Percentiles rank a stretch among this genome's conserved stretches.
phyloP scores from a whole-genome alignment of 2,329 filamentous ascomycete species.

The Colletotrichum nymphaeae region DNA sequence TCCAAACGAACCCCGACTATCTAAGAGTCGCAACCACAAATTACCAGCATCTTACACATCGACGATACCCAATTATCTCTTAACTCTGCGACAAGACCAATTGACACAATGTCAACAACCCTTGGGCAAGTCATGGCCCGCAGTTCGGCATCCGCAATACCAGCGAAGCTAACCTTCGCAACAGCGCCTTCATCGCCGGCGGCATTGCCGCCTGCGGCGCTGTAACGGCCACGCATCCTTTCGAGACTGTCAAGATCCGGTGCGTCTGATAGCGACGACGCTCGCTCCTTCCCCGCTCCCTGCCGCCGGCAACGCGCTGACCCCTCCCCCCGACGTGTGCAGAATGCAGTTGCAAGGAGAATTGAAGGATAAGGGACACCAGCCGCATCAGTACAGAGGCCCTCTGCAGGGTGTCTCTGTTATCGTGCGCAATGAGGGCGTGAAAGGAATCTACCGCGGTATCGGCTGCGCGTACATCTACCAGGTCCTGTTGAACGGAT shows the following conservation, averaged over 20 bases:
- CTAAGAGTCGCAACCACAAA: not conserved
- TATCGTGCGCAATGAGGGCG: slow-evolving; percentile 90
- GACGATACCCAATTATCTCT: not conserved
- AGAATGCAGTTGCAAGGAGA: slow-evolving; percentile 97
- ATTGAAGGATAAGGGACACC: slow-evolving; percentile 85
- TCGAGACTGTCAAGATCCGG: slow-evolving; percentile 99
- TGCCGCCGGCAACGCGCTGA: slow-evolving; percentile 33
- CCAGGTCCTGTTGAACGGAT: slow-evolving; percentile 96
- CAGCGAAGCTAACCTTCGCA: slow-evolving; percentile 26
- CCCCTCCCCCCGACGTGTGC: slow-evolving; percentile 28
- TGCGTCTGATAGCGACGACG: slow-evolving; percentile 53
- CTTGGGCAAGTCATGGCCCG: slow-evolving; percentile 48
- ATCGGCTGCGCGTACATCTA: slow-evolving; percentile 95
- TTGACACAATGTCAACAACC: slow-evolving; percentile 62
- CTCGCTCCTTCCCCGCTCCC: slow-evolving; percentile 3
- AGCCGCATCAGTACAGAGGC: slow-evolving; percentile 89
- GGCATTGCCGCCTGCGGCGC: slow-evolving; percentile 97
- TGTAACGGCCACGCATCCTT: slow-evolving; percentile 96
- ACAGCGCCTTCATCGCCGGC: slow-evolving; percentile 90
- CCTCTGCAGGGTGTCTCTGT: slow-evolving; percentile 92
- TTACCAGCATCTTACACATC: not conserved
- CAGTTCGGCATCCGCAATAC: slow-evolving; percentile 3
- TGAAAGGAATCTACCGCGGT: slow-evolving; percentile 87
- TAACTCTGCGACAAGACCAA: not conserved
- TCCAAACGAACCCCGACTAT: not conserved